phyloP scores from a whole-genome alignment of 331 rosid species.

The Quercus phellos region DNA sequence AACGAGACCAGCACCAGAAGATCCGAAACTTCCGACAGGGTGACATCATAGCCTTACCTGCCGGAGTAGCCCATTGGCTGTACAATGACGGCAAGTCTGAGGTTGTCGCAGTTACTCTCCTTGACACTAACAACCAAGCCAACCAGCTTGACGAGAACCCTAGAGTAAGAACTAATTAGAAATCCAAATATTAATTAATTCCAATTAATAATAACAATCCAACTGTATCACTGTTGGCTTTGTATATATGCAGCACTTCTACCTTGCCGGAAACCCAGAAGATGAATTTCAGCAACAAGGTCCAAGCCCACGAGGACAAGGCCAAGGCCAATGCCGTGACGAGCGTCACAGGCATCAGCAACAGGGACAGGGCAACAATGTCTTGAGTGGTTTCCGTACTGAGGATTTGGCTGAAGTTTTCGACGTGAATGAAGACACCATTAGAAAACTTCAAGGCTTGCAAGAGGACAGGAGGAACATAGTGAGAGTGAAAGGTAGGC shows the following conservation, averaged over 20 bases:
- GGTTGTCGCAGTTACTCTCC: constrained; percentile 21
- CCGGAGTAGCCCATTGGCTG: constrained; percentile 37
- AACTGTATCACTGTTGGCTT: no score
- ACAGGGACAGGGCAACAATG: constrained; percentile 20
- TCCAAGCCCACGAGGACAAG: neutral
- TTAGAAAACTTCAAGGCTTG: constrained; percentile 25
- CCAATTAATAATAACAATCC: no score
- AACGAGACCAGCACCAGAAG: constrained; percentile 37
- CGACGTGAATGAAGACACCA: constrained; percentile 22
- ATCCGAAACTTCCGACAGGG: constrained; percentile 27
- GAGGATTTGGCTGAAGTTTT: constrained; percentile 32
- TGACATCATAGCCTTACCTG: constrained; percentile 30
- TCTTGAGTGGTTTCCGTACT: constrained; percentile 33
- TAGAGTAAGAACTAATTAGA: constrained; percentile 16
- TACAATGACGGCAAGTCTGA: constrained; percentile 30
- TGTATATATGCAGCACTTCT: constrained; percentile 40
- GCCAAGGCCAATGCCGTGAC: neutral
- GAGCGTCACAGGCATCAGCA: neutral
- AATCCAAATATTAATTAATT: no score
- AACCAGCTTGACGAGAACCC: constrained; percentile 42
- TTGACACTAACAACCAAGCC: constrained; percentile 24
- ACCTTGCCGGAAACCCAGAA: constrained; percentile 49
- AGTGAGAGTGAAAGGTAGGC: constrained; percentile 27
- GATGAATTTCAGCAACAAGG: neutral
- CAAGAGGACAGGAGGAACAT: constrained; percentile 30